Evolutionary conservation across 2,329 filamentous ascomycete genomes (phyloP), one percentile per base, ranked within the genome.

Genomic region (Cladosporium sp.): DNA sequence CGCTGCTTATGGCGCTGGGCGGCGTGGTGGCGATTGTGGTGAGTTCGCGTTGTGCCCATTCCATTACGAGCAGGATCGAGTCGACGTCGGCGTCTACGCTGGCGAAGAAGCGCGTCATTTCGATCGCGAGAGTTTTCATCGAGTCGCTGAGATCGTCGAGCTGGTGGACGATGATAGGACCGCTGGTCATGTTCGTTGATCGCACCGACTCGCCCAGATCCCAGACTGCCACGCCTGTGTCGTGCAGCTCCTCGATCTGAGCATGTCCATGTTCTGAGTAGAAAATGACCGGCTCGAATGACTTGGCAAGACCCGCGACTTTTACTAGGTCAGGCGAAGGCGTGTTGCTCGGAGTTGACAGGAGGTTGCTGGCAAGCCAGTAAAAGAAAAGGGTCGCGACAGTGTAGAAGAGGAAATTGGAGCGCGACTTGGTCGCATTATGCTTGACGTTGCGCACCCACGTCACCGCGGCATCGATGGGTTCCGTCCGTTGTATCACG

Each of bases 51-150:
- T 90, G 90, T 16, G 92, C 91, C 94, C 94, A 97, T 75, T 97
- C 92, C 93, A 98, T 97, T 60, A 96, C 92, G 67, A 95, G 90
- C 39, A 98, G 84, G 70, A 97, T 96, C 67, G 90, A 89, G 73
- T 97, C 94, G 71, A 98, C 91, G 74, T 97, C 94, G 28, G 92
- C 91, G 72, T 97, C 92, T 14, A 98, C 92, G 70, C 93, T 92
- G 60, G 93, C 91, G 76, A 97, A 97, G 81, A 98, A 97, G 73
- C 89, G 89, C 8, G 91, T 96, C 70, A 97, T 85, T 76, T 97
- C 93, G 18, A 93, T 84, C 1, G 92, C 91, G 26, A 98, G 83
- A 2, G 88, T 89, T 79, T 94, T 96, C 67, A 97, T 85, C 63
- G 88, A 93, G 68, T 96, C 92, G 69, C 91, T 93, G 43, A 97